These are phyloP conservation scores for Venturiaceae sp. DNA, from an alignment of 2,329 filamentous ascomycete species.

Conservation along the genomic window DNA sequence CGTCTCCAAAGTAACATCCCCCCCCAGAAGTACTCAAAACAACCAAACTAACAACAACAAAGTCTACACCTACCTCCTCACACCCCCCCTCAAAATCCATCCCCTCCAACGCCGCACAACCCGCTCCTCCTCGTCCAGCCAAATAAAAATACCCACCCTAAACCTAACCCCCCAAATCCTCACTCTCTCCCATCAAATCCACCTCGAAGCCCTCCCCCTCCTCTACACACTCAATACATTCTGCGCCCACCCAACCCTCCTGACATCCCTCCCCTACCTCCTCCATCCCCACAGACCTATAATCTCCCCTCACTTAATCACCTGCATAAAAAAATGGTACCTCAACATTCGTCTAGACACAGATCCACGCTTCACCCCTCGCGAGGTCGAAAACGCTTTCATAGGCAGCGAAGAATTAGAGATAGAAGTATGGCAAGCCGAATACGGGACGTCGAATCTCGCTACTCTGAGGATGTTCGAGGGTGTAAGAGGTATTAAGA, in stretches of 20 bases:
- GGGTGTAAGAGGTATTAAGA: constrained; percentile 34
- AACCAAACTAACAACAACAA: not conserved
- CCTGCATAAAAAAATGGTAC: constrained; percentile 33
- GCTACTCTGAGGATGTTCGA: constrained; percentile 34
- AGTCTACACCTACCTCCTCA: not conserved
- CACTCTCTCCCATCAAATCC: constrained; percentile 28
- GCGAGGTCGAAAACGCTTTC: constrained; percentile 33
- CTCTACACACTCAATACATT: constrained; percentile 42
- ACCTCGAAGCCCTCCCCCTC: constrained; percentile 31
- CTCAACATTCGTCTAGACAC: constrained; percentile 38
- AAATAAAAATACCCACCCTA: constrained; percentile 6
- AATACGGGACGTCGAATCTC: constrained; percentile 31
- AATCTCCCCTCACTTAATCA: constrained; percentile 17
- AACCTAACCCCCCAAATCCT: constrained; percentile 31
- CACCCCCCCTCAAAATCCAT: constrained; percentile 7
- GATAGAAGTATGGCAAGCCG: constrained; percentile 39
- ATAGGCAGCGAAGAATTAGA: constrained; percentile 35
- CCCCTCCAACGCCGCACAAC: constrained; percentile 15
- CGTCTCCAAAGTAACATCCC: constrained; percentile 46
- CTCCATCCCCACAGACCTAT: constrained; percentile 26
- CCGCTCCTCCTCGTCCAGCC: constrained; percentile 9
- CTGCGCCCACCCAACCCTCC: constrained; percentile 37
- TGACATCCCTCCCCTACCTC: constrained; percentile 35
- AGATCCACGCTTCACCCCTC: constrained; percentile 34
- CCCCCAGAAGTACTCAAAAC: constrained; percentile 22